Conservation (phyloP, 2,329 filamentous ascomycete species). For the Trichoderma lentiforme region DNA sequence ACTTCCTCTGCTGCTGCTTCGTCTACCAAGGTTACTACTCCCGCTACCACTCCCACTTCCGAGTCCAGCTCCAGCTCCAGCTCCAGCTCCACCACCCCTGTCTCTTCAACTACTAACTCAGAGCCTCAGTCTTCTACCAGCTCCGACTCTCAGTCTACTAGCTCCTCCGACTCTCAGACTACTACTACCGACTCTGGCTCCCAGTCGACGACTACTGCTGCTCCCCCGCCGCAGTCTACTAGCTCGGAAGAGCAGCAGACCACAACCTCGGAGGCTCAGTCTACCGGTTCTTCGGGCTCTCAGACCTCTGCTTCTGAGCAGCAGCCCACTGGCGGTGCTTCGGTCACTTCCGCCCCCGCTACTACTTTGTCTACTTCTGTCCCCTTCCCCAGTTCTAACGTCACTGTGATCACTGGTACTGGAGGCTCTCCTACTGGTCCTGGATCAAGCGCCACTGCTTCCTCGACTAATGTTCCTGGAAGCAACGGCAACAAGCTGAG, state of each 20-base stretch:
- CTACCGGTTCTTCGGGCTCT: not conserved
- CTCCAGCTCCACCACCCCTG: slow-evolving; percentile 23
- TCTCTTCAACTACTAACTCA: not conserved
- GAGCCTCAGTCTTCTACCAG: not conserved
- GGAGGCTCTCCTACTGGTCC: slow-evolving; percentile 7
- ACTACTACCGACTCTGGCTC: not conserved
- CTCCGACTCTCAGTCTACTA: not conserved
- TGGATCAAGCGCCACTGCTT: slow-evolving; percentile 22
- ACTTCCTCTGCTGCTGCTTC: slow-evolving; percentile 22
- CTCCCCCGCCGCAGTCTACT: not conserved
- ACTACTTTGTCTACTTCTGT: slow-evolving; percentile 24
- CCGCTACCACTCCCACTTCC: slow-evolving; percentile 24
- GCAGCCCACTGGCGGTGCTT: not conserved
- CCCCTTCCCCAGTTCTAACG: slow-evolving; percentile 21
- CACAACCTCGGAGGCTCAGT: not conserved
- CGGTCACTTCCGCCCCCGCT: slow-evolving; percentile 24
- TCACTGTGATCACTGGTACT: slow-evolving; percentile 10
- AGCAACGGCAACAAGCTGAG: slow-evolving; percentile 27
- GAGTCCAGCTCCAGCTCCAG: slow-evolving; percentile 25
- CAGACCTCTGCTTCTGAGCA: not conserved
- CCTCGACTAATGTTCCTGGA: slow-evolving; percentile 9
- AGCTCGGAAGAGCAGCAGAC: not conserved
- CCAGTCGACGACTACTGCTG: not conserved
- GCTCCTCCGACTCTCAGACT: not conserved
- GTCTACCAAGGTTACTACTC: slow-evolving; percentile 18